Evolutionary conservation across 345 rosid species (phyloP), one percentile per base, ranked within the genome.

Genomic region (Salix exigua): DNA sequence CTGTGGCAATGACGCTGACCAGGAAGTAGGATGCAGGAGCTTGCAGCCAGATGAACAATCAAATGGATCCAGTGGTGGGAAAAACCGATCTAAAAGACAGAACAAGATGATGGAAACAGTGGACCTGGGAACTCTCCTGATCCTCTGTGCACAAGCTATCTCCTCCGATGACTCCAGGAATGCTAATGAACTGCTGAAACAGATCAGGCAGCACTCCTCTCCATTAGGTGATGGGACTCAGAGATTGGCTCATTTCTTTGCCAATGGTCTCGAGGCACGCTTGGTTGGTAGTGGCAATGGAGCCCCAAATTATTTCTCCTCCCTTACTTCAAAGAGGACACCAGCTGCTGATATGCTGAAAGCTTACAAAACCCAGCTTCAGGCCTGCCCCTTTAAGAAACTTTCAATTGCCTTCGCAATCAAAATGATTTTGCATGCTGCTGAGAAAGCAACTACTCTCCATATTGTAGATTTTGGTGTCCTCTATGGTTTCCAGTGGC

Each of bases 381-480:
- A 93, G 31, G 85, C 94, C 65, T 88, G 91, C 71, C 99, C 99
- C 37, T 96, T 88, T 75, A 91, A 94, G 84, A 96, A 88, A 83
- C 73, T 90, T 31, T 87, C 97, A 28, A 87, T 92, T 77, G 84
- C 91, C 73, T 81, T 86, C 1, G 80, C 89, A 1, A 90, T 88
- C 80, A 89, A 75, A 84, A 90, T 86, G 1, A 90, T 96, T 73
- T 68, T 66, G 53, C 79, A 62, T 42, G 79, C 78, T 70, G 88
- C 95, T 66, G 83, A 80, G 25, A 84, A 82, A 3, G 86, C 94
- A 28, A 83, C 4, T 66, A 85, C 89, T 68, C 82, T 96, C 76
- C 99, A 96, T 80, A 75, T 96, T 26, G 88, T 96, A 72, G 98
- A 96, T 86, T 96, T 96, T 53, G 99, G 99, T 73, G 87, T 96